Conservation (phyloP, 2,329 filamentous ascomycete species). For the Colletotrichum tofieldiae region DNA sequence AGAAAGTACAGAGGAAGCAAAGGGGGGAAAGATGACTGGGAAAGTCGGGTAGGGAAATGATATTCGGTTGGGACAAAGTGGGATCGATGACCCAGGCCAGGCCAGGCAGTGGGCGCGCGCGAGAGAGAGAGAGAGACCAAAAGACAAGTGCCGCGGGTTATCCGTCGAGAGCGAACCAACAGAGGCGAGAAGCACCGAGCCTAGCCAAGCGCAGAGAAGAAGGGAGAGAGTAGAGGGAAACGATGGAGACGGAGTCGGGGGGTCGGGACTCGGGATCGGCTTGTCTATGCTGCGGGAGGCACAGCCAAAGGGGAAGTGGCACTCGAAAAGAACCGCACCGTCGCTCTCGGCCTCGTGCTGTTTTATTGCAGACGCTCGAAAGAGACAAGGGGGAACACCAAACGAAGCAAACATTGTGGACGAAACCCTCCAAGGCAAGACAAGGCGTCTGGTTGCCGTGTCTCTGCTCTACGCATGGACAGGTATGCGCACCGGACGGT, state of each 20-base stretch:
- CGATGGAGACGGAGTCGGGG: slow-evolving; percentile 1
- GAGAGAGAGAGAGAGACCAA: not conserved
- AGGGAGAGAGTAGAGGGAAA: too few relatives aligned
- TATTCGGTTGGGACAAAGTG: not conserved
- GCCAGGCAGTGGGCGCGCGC: not conserved
- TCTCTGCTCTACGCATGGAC: not conserved
- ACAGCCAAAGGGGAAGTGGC: not conserved
- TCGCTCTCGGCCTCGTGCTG: not conserved
- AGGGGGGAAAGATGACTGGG: not conserved
- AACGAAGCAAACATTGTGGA: slow-evolving; percentile 19
- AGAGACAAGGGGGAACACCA: not conserved
- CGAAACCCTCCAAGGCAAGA: slow-evolving; percentile 32
- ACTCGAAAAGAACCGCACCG: not conserved
- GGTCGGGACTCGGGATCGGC: slow-evolving; percentile 3
- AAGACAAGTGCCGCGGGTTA: not conserved
- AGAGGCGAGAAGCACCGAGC: not conserved
- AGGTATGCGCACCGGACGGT: not conserved
- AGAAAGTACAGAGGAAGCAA: not conserved
- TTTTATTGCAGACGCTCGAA: not conserved
- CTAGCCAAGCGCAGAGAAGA: slow-evolving; percentile 11
- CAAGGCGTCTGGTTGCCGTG: slow-evolving; percentile 21
- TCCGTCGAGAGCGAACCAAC: slow-evolving; percentile 8
- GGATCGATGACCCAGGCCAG: not conserved
- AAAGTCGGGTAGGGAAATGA: not conserved
- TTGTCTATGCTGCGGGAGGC: not conserved